Evolutionary conservation across 2,329 filamentous ascomycete genomes (phyloP), one percentile per base, ranked within the genome.

Genomic region (Microdochium bolleyi): DNA sequence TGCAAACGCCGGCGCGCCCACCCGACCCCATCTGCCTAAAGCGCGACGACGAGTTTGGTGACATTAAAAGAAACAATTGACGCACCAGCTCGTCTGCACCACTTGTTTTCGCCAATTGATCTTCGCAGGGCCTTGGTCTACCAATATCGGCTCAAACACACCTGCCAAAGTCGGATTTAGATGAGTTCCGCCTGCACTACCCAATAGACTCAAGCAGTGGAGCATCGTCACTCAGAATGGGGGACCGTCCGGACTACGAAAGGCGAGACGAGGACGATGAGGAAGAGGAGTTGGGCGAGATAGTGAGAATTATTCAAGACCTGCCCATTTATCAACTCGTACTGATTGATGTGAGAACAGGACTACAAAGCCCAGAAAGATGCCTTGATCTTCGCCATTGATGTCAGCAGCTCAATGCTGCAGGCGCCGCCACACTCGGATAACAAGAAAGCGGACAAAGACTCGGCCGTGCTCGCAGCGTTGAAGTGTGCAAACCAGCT

Each of bases 371-470:
- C 87, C 1, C 86, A 92, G 65, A 96, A 96, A 73, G 94, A 99
- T 83, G 94, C 94, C n/a, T 82, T 97, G n/a, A 78, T 99, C 24
- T 92, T 99, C 66, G 92, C 91, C 14, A 96, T 99, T 62, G 88
- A 97, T 62, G 79, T 97, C 64, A 96, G 88, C 75, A 72, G 83
- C 37, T 91, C 90, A 0, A 99, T 97, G 92, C 74, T 97, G 57
- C 73, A 74, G 59, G 73, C 74, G 44, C 89, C 89, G 22, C 79
- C 83, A 2, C 72, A 77, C 2, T 78, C 78, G 7, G 77, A 81
- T 55, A 80, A 84, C 50, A 95, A 89, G 70, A 92, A 91, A 67
- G 82, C 84, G 46, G 87, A 89, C 58, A 83, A 77, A 53, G 89
- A 92, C 62, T 92, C 88, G 48, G 84, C 92, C 3, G 78, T 90